Base-by-base conservation (phyloP, 768 basidiomycete species). In the Mycena venus region DNA sequence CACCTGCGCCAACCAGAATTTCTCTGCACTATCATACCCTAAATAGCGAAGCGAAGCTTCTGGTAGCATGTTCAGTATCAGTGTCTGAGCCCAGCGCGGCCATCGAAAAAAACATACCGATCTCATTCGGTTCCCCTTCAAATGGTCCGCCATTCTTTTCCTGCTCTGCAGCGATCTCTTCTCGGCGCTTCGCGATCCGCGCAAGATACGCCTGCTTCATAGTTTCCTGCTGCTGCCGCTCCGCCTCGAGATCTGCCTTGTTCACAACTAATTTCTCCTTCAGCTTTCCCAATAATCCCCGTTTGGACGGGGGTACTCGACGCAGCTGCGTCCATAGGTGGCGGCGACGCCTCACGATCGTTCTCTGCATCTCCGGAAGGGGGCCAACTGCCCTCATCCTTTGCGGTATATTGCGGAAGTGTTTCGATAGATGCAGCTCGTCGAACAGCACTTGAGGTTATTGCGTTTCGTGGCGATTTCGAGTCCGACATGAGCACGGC, bases 301-400 rank as follows among this genome's bases (percentile, higher is more conserved):
- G 60, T 38, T 71, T 70, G 53, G 64, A 61, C 6, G 69, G n/a
- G 4, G 42, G 25, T n/a, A 23, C 14, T 32, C 42, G 64, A 53
- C 15, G 70, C 55, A 25, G n/a, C n/a, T n/a, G 47, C 21, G 2
- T 27, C 58, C n/a, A 38, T 25, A 21, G 31, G 75, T n/a, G 72
- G 72, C 14, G 75, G 72, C 2, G 49, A 63, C 47, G 42, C 51
- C 55, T 73, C 68, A 55, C 56, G 70, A 53, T 76, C 75, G 14
- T 70, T 72, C 75, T 76, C 15, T 27, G 69, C 72, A 51, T 74
- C 69, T 44, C 71, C 72, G 17, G 74, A 44, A 0, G 75, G 74
- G 34, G 65, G 64, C 2, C 72, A 63, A 6, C 40, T 56, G 59
- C 68, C 65, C 15, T 73, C 60, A 29, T 60, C 63, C 4, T 32